Percentiles rank a stretch among this genome's conserved stretches.
These are phyloP conservation scores for Sugiyamaella neomexicana DNA, from an alignment of 1,139 yeast species.

Conservation along the genomic window DNA sequence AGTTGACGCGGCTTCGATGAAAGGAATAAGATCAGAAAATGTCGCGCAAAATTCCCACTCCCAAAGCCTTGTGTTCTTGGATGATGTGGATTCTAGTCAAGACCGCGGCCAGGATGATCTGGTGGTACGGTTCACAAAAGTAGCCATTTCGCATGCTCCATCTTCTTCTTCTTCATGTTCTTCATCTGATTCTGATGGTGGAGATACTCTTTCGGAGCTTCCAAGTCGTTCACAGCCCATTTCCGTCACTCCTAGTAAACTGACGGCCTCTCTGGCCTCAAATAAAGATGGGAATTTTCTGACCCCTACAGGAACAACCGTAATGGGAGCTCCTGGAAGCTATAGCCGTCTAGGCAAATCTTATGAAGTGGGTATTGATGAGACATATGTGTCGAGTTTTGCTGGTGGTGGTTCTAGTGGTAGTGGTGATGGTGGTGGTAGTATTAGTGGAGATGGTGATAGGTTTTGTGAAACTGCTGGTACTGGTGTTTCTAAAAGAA, in stretches of 20 bases:
- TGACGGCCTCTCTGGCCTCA: constrained; percentile 18
- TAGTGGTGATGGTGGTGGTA: too few relatives aligned
- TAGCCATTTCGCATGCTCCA: neutral
- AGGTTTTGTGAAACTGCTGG: too few relatives aligned
- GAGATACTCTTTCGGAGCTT: constrained; percentile 18
- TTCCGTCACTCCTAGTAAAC: constrained; percentile 22
- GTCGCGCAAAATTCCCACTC: constrained; percentile 21
- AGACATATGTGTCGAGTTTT: constrained; percentile 38
- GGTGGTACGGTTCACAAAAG: constrained; percentile 3
- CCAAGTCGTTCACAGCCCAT: constrained; percentile 23
- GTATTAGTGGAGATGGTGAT: too few relatives aligned
- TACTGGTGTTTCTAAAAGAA: constrained; percentile 27
- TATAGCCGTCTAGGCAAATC: constrained; percentile 49
- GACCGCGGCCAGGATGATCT: constrained; percentile 1
- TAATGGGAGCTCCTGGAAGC: constrained; percentile 36
- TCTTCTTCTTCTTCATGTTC: constrained; percentile 1
- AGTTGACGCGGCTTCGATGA: neutral
- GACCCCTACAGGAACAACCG: too few relatives aligned
- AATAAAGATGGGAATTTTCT: constrained; percentile 27
- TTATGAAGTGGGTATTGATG: constrained; percentile 49
- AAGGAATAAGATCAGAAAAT: constrained; percentile 17
- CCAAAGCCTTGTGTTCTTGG: constrained; percentile 20
- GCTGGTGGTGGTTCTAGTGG: constrained; percentile 22
- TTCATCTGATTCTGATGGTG: constrained; percentile 5
- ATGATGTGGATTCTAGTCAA: constrained; percentile 5